Evolutionary conservation across 2,329 filamentous ascomycete species (phyloP), one percentile per base, ranked within the genome.

Genomic region (Trichophyton rubrum): DNA sequence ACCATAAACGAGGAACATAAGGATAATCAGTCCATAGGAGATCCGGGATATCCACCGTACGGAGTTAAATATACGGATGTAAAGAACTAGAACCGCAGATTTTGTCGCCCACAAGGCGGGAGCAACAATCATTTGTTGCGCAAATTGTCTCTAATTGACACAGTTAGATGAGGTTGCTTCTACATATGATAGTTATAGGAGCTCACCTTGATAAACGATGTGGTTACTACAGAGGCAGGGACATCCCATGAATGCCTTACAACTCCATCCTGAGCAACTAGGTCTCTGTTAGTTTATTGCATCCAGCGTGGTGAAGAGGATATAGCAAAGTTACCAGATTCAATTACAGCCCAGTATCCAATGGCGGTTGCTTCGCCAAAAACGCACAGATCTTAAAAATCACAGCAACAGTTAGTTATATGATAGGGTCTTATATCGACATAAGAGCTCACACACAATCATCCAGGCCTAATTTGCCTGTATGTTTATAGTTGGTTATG

Each of bases 141-240:
- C 30, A 40, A 57, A 40, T 11, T 57, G 55, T 57, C 27, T 20
- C 55, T 57, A n/a, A 30, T 30, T 6, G 1, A 57, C n/a, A 9
- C 38, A 24, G 30, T 57, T 38, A 40, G 38, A 1, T 30, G 6
- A 30, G 6, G 27, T 30, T 30, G 27, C 6, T 7, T 30, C 27
- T 30, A 30, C 27, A 30, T 6, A 7, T 7, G 5, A 30, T 7
- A 30, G 27, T 30, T 30, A 41, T 41, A 13, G 15, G 5, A 22
- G 55, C 55, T 41, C 38, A 57, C 55, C 30, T 57, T 57, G 20
- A 57, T 40, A 8, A 57, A 57, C 27, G 55, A 38, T 41, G 7
- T 22, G 15, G 55, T 57, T 3, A 57, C 20, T 3, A 57, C 9
- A 35, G n/a, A 40, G 9, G 35, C 20, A 40, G 55, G 55, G 2